Evolutionary conservation across 768 basidiomycete genomes (phyloP).

Genomic region (Lyophyllum decastes): DNA sequence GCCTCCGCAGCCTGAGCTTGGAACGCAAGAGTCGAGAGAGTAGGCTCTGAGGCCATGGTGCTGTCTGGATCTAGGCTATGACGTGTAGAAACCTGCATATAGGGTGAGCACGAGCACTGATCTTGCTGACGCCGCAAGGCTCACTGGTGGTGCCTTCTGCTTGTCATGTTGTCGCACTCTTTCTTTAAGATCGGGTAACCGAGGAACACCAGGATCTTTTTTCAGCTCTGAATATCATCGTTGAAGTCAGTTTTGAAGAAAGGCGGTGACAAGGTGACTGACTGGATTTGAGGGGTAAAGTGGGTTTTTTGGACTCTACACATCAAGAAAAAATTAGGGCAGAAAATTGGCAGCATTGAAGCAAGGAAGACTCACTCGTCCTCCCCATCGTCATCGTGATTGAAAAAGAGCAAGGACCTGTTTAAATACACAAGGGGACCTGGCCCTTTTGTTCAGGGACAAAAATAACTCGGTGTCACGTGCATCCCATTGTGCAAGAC

Average conservation of each 20-base stretch:
- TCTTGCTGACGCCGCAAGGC: constrained; percentile 19
- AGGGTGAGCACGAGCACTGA: not conserved
- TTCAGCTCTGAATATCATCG: constrained; percentile 59
- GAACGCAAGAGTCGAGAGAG: constrained; percentile 58
- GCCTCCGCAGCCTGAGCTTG: constrained; percentile 44
- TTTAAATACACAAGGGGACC: not conserved
- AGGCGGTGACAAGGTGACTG: constrained; percentile 15
- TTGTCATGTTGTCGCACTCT: constrained; percentile 52
- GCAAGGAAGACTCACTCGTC: constrained; percentile 36
- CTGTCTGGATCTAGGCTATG: constrained; percentile 52
- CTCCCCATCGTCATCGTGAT: constrained; percentile 36
- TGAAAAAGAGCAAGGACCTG: not conserved
- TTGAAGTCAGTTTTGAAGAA: not conserved
- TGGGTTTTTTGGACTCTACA: constrained; percentile 39
- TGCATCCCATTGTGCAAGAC: not conserved
- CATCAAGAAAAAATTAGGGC: not conserved
- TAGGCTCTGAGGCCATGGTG: constrained; percentile 70
- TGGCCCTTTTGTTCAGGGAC: not conserved
- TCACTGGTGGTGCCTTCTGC: constrained; percentile 42
- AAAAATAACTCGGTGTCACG: not conserved
- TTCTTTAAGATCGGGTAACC: constrained; percentile 72
- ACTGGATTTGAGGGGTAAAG: constrained; percentile 44
- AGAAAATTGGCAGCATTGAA: not conserved
- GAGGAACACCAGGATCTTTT: constrained; percentile 88
- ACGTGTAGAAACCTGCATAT: constrained; percentile 18